A percentile compares a stretch with the other conserved stretches of the same genome.
Conservation (phyloP, 345 rosid genomes). For the Eucalyptus virginea region DNA sequence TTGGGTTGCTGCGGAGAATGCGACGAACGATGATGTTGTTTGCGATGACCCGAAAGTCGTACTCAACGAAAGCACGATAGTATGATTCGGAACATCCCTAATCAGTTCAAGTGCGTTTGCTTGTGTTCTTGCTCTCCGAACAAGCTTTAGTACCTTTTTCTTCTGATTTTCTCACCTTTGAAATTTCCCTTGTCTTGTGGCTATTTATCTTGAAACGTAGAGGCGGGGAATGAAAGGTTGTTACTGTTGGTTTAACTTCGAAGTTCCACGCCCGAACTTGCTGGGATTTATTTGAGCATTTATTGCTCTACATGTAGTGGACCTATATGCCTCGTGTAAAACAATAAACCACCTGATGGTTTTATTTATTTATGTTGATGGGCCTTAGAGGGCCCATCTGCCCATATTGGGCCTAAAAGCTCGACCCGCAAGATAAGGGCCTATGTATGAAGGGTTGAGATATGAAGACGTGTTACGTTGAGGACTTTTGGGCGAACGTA, state of each 20-base stretch:
- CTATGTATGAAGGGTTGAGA: no score
- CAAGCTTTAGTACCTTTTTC: neutral
- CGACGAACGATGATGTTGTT: neutral
- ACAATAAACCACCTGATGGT: neutral
- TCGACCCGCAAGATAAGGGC: no score
- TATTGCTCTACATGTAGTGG: neutral
- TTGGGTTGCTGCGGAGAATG: neutral
- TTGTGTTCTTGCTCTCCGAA: neutral
- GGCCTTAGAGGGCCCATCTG: no score
- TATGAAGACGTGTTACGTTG: no score
- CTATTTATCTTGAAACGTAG: neutral
- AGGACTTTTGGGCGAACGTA: no score
- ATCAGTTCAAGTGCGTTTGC: constrained; percentile 12
- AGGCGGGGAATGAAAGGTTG: neutral
- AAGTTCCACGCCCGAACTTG: neutral
- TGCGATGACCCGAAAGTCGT: neutral
- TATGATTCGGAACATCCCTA: constrained; percentile 44
- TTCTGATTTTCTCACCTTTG: neutral
- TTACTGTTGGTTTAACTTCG: neutral
- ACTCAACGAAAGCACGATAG: constrained; percentile 2
- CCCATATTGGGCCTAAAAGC: no score
- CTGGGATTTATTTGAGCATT: neutral
- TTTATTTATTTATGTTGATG: no score
- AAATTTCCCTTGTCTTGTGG: neutral
- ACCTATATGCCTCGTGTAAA: neutral